Evolutionary conservation across 768 basidiomycete genomes (phyloP).

Genomic region (Kockovaella imperatae): DNA sequence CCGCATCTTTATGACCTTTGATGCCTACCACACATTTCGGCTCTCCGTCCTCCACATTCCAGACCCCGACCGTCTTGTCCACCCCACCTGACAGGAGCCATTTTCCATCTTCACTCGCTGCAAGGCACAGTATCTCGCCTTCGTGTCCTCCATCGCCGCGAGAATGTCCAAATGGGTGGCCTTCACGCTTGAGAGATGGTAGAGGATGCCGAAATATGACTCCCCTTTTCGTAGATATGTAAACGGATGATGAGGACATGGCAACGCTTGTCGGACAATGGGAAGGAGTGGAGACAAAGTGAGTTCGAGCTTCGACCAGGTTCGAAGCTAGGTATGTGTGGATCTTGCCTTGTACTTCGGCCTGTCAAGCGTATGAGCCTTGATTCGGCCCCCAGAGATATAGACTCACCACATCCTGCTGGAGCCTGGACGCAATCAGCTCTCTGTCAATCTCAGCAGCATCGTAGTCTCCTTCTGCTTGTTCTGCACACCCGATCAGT

Average conservation of each 20-base stretch:
- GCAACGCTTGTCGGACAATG: constrained; percentile 64
- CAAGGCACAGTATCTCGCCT: constrained; percentile 75
- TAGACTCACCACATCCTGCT: constrained; percentile 67
- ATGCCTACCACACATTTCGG: constrained; percentile 72
- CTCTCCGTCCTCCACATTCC: constrained; percentile 57
- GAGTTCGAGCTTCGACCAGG: constrained; percentile 31
- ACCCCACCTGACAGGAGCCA: constrained; percentile 79
- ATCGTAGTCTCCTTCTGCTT: constrained; percentile 83
- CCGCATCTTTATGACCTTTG: constrained; percentile 63
- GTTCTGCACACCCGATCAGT: neutral
- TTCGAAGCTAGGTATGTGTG: constrained; percentile 22
- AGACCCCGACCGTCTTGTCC: constrained; percentile 73
- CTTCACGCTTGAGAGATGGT: constrained; percentile 33
- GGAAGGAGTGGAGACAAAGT: constrained; percentile 49
- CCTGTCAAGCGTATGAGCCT: constrained; percentile 7
- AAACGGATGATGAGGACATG: constrained; percentile 67
- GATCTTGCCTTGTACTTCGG: constrained; percentile 35
- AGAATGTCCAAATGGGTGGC: constrained; percentile 32
- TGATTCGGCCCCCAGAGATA: neutral
- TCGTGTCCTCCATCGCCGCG: constrained; percentile 61
- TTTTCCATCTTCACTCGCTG: constrained; percentile 75
- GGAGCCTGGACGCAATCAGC: constrained; percentile 77
- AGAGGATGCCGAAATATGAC: constrained; percentile 53
- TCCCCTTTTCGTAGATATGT: constrained; percentile 85
- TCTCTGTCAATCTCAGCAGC: constrained; percentile 94